Evolutionary conservation across 2,329 filamentous ascomycete genomes (phyloP).

Genomic region (Penicillium sp.): DNA sequence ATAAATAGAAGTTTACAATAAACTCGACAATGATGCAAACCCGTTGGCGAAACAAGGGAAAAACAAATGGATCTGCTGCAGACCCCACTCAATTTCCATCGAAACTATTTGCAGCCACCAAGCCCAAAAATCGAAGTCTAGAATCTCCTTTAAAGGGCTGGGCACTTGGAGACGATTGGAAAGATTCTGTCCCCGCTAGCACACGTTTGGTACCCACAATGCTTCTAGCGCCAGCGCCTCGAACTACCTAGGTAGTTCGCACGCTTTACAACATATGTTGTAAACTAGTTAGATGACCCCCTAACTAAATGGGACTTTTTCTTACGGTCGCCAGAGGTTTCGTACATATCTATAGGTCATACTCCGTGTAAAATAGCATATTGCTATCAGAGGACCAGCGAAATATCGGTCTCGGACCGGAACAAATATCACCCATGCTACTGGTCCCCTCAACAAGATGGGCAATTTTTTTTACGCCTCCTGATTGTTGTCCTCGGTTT

Average conservation of each 20-base stretch:
- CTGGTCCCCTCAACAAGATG: background rate
- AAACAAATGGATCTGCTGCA: background rate
- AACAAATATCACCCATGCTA: background rate
- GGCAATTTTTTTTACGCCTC: background rate
- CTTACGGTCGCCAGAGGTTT: background rate
- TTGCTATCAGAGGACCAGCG: background rate
- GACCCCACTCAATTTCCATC: constrained; percentile 1
- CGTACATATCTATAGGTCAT: background rate
- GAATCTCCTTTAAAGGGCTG: constrained; percentile 6
- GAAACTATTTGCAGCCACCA: constrained; percentile 7
- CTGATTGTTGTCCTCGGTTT: background rate
- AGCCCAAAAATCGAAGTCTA: constrained; percentile 6
- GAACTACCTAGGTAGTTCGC: constrained; percentile 4
- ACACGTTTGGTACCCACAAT: constrained; percentile 3
- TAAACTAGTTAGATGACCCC: background rate
- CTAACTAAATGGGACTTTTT: background rate
- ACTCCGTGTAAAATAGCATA: background rate
- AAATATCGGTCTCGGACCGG: background rate
- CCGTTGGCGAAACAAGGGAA: background rate
- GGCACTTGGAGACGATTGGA: background rate
- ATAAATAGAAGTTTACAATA: background rate
- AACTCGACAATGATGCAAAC: background rate
- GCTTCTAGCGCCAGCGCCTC: constrained; percentile 6
- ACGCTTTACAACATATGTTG: no score
- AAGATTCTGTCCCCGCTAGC: constrained; percentile 2